Conservation (phyloP, 495 filamentous ascomycete species). For the Xylaria intraflava region DNA sequence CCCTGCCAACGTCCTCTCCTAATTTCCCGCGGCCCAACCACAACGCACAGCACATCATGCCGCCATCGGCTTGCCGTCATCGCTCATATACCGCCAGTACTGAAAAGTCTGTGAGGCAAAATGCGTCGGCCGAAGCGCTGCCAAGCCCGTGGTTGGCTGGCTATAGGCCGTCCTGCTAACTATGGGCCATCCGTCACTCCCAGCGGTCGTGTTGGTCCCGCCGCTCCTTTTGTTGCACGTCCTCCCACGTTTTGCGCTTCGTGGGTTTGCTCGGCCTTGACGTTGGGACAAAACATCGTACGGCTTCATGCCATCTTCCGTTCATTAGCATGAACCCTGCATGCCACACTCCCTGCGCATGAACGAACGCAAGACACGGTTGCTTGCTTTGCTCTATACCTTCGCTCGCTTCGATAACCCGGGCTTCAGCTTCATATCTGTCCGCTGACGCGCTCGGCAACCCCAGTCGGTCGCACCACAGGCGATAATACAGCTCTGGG, state of each 20-base stretch:
- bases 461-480: conserved; percentile 12
- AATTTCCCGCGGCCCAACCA: conserved; percentile 25
- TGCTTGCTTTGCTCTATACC: neutral
- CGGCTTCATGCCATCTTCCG: neutral
- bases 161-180: neutral
- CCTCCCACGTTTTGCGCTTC: neutral
- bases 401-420: neutral
- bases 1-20: conserved; percentile 17
- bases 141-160: neutral
- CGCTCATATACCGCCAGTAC: neutral
- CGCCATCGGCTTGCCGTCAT: neutral
- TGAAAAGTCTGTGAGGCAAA: neutral
- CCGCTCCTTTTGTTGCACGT: neutral
- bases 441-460: conserved; percentile 4
- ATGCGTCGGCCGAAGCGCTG: neutral
- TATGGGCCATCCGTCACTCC: too few species aligned
- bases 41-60: conserved; percentile 5
- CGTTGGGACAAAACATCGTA: neutral
- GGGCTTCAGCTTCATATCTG: conserved; percentile 8
- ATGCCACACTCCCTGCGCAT: conserved; percentile 19
- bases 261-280: neutral
- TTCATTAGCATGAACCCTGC: conserved; percentile 4
- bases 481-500: conserved; percentile 9
- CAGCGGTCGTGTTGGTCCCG: too few species aligned
- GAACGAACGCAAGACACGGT: conserved; percentile 14